Conservation (phyloP, 306 rosid species). For the Fragaria vesca region DNA sequence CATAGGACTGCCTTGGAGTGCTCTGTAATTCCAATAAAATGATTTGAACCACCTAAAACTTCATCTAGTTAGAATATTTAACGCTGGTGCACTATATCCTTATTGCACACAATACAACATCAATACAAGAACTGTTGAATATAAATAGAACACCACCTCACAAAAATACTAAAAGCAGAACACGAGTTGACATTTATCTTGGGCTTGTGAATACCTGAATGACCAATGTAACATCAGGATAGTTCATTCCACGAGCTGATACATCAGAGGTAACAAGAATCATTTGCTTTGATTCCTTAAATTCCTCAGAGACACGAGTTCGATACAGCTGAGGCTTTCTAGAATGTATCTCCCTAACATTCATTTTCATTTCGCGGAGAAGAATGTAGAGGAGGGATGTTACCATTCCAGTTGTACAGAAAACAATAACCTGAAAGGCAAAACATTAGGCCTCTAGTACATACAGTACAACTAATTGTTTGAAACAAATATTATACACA, state of each 20-base stretch:
- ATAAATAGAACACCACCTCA: background rate
- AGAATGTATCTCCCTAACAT: conserved; percentile 87
- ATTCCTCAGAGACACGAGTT: conserved; percentile 85
- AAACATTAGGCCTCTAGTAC: conserved; percentile 22
- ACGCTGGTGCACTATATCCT: background rate
- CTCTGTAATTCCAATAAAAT: background rate
- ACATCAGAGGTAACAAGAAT: conserved; percentile 93
- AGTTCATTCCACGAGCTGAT: conserved; percentile 87
- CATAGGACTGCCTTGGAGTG: background rate
- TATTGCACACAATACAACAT: background rate
- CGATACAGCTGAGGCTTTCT: conserved; percentile 86
- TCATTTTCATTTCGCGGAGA: conserved; percentile 89
- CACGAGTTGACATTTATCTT: background rate
- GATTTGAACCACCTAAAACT: background rate
- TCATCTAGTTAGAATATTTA: background rate
- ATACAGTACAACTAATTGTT: conserved; percentile 19
- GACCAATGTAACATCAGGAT: conserved; percentile 95
- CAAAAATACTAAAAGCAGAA: background rate
- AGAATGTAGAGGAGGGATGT: conserved; percentile 67
- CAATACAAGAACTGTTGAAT: background rate
- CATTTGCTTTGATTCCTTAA: conserved; percentile 62
- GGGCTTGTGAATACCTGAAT: conserved; percentile 55
- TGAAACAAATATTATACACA: conserved; percentile 16
- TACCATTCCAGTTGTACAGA: conserved; percentile 82
- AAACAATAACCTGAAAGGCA: conserved; percentile 75